phyloP scores from a whole-genome alignment of 2,329 filamentous ascomycete genomes.

The Aspergillus hortae region DNA sequence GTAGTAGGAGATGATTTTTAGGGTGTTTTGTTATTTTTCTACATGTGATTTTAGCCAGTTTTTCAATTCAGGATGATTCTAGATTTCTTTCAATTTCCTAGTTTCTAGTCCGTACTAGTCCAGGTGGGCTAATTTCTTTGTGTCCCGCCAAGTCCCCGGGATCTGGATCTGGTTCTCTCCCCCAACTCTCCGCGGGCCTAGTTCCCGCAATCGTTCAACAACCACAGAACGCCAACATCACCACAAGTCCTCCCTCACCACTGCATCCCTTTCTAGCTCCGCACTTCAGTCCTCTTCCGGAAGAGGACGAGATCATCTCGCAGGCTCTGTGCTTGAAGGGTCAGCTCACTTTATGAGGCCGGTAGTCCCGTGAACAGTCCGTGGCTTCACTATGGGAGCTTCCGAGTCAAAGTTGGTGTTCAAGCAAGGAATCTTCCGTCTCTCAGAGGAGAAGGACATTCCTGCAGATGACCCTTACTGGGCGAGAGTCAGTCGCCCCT shows the following conservation, averaged over 20 bases:
- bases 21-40: neutral
- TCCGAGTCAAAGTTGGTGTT: conserved; percentile 99
- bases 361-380: conserved; percentile 20
- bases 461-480: conserved; percentile 87
- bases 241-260: conserved; percentile 9
- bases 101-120: neutral
- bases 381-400: conserved; percentile 70
- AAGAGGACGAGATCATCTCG: neutral
- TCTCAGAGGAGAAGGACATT: conserved; percentile 88
- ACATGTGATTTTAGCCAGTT: neutral
- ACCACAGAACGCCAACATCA: conserved; percentile 17
- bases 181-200: conserved; percentile 11
- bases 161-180: neutral
- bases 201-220: conserved; percentile 17
- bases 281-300: neutral
- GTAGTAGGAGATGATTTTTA: neutral
- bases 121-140: neutral
- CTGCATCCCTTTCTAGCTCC: neutral
- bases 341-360: conserved; percentile 22
- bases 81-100: neutral
- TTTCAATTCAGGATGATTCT: neutral
- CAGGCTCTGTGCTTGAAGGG: neutral
- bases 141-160: neutral
- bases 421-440: conserved; percentile 95
- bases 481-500: conserved; percentile 66